Evolutionary conservation across 176 grass and related monocot genomes (phyloP).

Genomic region (Avena insularis): DNA sequence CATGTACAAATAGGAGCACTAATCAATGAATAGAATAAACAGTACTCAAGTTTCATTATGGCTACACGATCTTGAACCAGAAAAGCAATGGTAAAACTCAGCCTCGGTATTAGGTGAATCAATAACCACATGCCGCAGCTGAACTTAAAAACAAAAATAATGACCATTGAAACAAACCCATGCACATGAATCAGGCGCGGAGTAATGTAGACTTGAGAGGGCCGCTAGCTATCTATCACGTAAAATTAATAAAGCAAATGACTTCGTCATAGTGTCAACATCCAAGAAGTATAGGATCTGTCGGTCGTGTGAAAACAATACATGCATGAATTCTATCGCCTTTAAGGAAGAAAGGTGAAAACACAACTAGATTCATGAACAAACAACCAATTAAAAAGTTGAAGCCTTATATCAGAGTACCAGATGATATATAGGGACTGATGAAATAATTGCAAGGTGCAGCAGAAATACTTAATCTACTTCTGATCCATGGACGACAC

Average conservation of each 20-base stretch:
- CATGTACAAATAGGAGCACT: slow-evolving; percentile 22
- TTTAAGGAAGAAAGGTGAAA: slow-evolving; percentile 14
- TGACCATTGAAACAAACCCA: neutral
- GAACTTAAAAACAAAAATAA: slow-evolving; percentile 22
- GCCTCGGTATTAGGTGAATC: neutral
- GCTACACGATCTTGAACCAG: slow-evolving; percentile 1
- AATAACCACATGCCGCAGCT: slow-evolving; percentile 25
- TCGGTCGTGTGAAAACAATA: slow-evolving; percentile 16
- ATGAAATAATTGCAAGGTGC: slow-evolving; percentile 19
- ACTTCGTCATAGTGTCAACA: slow-evolving; percentile 32
- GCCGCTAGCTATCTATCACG: neutral
- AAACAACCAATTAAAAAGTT: slow-evolving; percentile 16
- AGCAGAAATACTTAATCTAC: slow-evolving; percentile 36
- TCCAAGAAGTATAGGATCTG: slow-evolving; percentile 32
- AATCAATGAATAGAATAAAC: slow-evolving; percentile 30
- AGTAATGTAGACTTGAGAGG: slow-evolving; percentile 12
- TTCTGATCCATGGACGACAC: slow-evolving; percentile 9
- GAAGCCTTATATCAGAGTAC: slow-evolving; percentile 22
- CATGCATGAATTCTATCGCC: slow-evolving; percentile 14
- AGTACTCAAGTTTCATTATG: slow-evolving; percentile 9
- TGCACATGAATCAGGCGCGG: neutral
- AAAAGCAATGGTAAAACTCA: slow-evolving; percentile 29
- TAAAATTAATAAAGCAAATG: slow-evolving; percentile 9
- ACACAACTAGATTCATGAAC: slow-evolving; percentile 23
- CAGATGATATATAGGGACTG: slow-evolving; percentile 24